Percentiles rank a stretch among this genome's conserved stretches.
phyloP scores from a whole-genome alignment of 2,329 filamentous ascomycete genomes.

The Raffaelea arxii region DNA sequence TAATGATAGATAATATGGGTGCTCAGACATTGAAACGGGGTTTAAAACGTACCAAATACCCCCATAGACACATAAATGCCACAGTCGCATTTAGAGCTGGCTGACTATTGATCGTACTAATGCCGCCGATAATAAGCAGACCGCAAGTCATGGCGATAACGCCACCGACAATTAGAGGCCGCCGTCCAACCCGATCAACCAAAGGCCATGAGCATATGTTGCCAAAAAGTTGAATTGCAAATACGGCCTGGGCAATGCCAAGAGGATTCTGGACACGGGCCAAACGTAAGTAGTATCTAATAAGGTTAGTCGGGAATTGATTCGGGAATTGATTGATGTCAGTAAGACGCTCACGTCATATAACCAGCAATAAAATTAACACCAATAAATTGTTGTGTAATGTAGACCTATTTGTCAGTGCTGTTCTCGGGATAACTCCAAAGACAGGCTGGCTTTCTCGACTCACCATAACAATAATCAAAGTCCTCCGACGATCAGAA shows the following conservation, averaged over 20 bases:
- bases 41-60: no score
- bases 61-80: slow-evolving; percentile 20
- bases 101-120: slow-evolving; percentile 18
- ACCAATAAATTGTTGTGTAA: slow-evolving; percentile 20
- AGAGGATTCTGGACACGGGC: slow-evolving; percentile 19
- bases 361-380: slow-evolving; percentile 21
- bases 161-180: slow-evolving; percentile 20
- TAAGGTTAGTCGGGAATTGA: no score
- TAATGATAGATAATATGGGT: no score
- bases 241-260: slow-evolving; percentile 18
- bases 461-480: slow-evolving; percentile 25
- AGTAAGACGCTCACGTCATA: slow-evolving; percentile 10
- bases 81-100: slow-evolving; percentile 16
- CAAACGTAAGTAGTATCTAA: slow-evolving; percentile 18
- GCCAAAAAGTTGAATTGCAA: slow-evolving; percentile 19
- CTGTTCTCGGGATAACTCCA: no score
- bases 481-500: slow-evolving; percentile 24
- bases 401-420: no score
- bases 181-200: slow-evolving; percentile 20
- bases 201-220: slow-evolving; percentile 21
- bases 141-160: slow-evolving; percentile 17
- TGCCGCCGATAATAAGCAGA: slow-evolving; percentile 20
- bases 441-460: no score
- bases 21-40: no score
- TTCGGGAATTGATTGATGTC: no score